Conservation (phyloP, 768 basidiomycete genomes). For the Multifurca ochricompacta region DNA sequence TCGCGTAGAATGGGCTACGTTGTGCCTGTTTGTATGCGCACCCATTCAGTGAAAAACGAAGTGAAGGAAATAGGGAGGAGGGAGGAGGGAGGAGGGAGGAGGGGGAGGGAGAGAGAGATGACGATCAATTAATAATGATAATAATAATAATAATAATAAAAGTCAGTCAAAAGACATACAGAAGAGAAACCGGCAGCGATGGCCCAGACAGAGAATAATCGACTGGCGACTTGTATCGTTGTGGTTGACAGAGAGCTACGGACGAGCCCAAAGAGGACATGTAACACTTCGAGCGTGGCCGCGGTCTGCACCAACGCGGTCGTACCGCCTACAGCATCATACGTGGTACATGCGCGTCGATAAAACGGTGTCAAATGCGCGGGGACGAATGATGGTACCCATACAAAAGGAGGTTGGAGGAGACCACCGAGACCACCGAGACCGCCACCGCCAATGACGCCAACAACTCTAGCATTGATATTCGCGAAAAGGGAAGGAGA, state of each 20-base stretch:
- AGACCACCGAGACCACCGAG: too few species aligned
- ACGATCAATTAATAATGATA: too few species aligned
- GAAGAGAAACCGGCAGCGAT: constrained; percentile 56
- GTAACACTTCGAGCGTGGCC: constrained; percentile 78
- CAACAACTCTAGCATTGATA: constrained; percentile 6
- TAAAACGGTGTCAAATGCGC: constrained; percentile 36
- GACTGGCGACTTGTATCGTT: constrained; percentile 67
- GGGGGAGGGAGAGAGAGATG: too few species aligned
- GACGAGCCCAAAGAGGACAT: constrained; percentile 74
- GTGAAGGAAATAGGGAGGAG: too few species aligned
- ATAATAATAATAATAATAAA: too few species aligned
- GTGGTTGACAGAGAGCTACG: constrained; percentile 70
- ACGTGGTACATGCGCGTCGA: constrained; percentile 48
- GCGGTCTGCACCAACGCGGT: constrained; percentile 75
- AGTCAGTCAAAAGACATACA: constrained; percentile 43
- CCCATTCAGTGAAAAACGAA: too few species aligned
- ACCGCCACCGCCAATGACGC: too few species aligned
- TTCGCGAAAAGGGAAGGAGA: neutral
- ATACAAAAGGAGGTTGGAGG: constrained; percentile 21
- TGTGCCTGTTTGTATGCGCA: constrained; percentile 40
- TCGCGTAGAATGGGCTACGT: constrained; percentile 70
- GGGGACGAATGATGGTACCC: constrained; percentile 33
- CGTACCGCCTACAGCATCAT: constrained; percentile 48
- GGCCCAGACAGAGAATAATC: constrained; percentile 82
- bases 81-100: neutral